These are phyloP conservation scores for Carex myosuroides DNA, from an alignment of 176 grass and related monocot species.

Conservation along the genomic window DNA sequence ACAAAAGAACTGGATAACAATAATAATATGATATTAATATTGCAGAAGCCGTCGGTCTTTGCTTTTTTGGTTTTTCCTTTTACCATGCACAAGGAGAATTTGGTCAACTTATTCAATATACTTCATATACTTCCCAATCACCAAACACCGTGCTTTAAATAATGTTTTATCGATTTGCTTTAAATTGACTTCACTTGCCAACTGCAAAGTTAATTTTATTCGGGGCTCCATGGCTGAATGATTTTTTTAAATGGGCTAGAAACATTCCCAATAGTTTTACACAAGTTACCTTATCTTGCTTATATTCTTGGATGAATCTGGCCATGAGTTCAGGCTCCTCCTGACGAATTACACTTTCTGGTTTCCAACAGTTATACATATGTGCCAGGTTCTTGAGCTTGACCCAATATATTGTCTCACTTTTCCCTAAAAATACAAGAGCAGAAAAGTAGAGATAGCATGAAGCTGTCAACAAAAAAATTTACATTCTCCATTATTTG, in stretches of 20 bases:
- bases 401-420: constrained; percentile 47
- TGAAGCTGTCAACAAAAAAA: not conserved
- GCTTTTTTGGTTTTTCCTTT: not conserved
- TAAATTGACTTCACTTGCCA: not conserved
- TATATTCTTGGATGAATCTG: constrained; percentile 46
- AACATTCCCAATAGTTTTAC: constrained; percentile 17
- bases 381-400: constrained; percentile 72
- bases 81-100: not conserved
- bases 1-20: not conserved
- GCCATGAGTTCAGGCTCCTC: constrained; percentile 30
- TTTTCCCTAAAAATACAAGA: constrained; percentile 29
- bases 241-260: not conserved
- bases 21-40: not conserved
- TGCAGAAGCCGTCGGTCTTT: not conserved
- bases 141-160: constrained; percentile 4
- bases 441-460: constrained; percentile 12
- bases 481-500: too few relatives aligned
- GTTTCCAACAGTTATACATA: constrained; percentile 59
- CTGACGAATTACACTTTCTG: constrained; percentile 41
- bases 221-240: not conserved
- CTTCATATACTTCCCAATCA: not conserved
- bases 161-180: not conserved
- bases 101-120: not conserved
- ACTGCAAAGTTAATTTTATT: not conserved
- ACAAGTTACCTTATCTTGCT: constrained; percentile 47